phyloP scores from a whole-genome alignment of 2,329 filamentous ascomycete species.

The Alternaria ventricosa region DNA sequence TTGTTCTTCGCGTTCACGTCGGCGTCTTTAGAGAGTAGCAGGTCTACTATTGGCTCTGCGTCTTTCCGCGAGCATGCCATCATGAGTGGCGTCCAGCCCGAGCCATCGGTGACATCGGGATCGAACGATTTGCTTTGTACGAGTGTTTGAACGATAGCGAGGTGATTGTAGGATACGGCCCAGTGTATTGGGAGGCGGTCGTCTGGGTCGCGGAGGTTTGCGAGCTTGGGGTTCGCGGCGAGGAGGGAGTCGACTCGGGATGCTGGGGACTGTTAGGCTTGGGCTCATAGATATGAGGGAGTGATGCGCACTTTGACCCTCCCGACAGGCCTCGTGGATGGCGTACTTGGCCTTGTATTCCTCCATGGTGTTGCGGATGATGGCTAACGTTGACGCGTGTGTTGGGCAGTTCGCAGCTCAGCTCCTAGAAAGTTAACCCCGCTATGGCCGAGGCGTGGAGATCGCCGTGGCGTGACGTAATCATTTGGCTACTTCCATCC shows the following conservation, averaged over 20 bases:
- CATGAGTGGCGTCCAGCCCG: constrained; percentile 85
- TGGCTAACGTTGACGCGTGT: neutral
- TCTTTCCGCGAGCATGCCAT: constrained; percentile 79
- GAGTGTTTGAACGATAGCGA: constrained; percentile 76
- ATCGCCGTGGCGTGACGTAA: constrained; percentile 4
- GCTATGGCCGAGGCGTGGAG: constrained; percentile 8
- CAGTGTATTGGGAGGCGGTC: constrained; percentile 92
- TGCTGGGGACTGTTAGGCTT: constrained; percentile 68
- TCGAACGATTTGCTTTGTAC: constrained; percentile 77
- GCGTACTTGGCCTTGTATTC: constrained; percentile 69
- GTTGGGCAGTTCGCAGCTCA: neutral
- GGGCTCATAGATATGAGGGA: constrained; percentile 54
- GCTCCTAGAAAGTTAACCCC: neutral
- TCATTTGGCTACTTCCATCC: neutral
- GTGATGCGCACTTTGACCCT: constrained; percentile 73
- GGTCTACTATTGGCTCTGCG: constrained; percentile 69
- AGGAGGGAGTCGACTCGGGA: constrained; percentile 76
- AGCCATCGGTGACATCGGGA: constrained; percentile 79
- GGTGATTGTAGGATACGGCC: constrained; percentile 84
- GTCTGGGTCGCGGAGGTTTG: constrained; percentile 78
- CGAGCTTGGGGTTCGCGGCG: constrained; percentile 78
- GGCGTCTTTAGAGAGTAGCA: constrained; percentile 73
- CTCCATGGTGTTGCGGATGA: constrained; percentile 21
- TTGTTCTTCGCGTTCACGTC: constrained; percentile 77
- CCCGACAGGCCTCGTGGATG: constrained; percentile 84